Base-by-base conservation (phyloP, 1,139 yeast genomes). In the Meyerozyma sp. region DNA sequence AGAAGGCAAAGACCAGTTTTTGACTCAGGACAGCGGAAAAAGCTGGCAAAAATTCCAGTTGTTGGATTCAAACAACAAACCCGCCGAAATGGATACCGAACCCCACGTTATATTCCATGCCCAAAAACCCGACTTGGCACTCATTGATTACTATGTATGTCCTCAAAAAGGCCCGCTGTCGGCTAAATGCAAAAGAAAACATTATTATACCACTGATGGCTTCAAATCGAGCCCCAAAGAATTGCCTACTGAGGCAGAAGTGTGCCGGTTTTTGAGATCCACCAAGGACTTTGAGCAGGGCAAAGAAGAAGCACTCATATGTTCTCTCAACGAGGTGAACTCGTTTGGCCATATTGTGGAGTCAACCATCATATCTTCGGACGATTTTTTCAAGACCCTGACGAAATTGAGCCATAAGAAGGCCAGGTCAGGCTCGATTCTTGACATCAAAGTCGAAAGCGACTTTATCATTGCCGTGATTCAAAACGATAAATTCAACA, bases 11-110 rank as follows among this genome's bases (percentile, higher is more conserved):
- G 59, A 55, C 3, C 85, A 80, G 29, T 83, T 62, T 51, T 64
- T 71, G 21, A 78, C 93, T 5, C 61, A 57, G 23, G 84, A 85
- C 56, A 63, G 68, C 45, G 94, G 93, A 25, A 61, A 67, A 34
- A 56, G 74, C 1, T 86, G 93, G 93, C 49, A 53, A 2, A 49
- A 59, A 25, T 77, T 82, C 54, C 65, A 65, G 13, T 25, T 63
- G 10, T 41, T 39, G 8, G 49, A 49, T 21, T 40, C 49, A 2
- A 50, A 52, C 11, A 48, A 51, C 4, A 43, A 44, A 35, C 38
- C 41, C n/a, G 40, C 40, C 39, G 36, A 46, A 28, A 25, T 47
- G 13, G 44, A 54, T 27, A 45, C 55, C 8, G 32, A 34, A 42
- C 68, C 60, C 14, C 46, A 39, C 43, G 49, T 69, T 11, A 41